Percentiles rank a stretch among this genome's conserved stretches.
Evolutionary conservation across 495 filamentous ascomycete species (phyloP).

Genomic region (Lasiosphaeria ovina): DNA sequence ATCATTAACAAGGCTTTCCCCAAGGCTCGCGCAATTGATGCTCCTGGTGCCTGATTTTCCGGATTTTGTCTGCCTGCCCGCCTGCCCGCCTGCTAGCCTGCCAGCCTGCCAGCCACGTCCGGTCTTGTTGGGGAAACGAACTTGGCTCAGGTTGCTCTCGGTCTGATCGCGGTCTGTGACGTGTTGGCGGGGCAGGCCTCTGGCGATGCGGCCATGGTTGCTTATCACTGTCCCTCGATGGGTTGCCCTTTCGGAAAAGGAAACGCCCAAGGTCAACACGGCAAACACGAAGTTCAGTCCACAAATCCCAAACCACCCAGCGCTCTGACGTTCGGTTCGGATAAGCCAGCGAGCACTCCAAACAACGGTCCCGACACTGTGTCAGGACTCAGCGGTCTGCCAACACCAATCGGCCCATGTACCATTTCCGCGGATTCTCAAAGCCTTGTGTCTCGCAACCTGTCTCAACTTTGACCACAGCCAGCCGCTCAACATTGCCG

Average conservation of each 20-base stretch:
- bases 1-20: too few species aligned
- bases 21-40: too few species aligned
- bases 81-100: background rate
- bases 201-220: constrained; percentile 24
- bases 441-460: background rate
- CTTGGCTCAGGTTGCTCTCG: constrained; percentile 3
- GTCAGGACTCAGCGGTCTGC: background rate
- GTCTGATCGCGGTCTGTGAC: constrained; percentile 25
- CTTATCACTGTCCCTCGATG: constrained; percentile 18
- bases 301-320: too few species aligned
- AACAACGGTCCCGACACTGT: background rate
- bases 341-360: too few species aligned
- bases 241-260: constrained; percentile 16
- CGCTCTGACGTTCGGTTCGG: too few species aligned
- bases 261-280: background rate
- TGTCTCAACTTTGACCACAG: background rate
- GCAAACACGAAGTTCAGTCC: background rate
- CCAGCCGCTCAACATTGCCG: background rate
- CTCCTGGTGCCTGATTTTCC: too few species aligned
- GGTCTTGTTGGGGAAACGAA: background rate
- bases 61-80: too few species aligned
- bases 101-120: background rate
- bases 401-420: background rate
- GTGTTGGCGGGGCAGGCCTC: constrained; percentile 31
- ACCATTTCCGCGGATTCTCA: background rate